phyloP scores from a whole-genome alignment of 73 alveolate genomes.

The Tetrahymena borealis region DNA sequence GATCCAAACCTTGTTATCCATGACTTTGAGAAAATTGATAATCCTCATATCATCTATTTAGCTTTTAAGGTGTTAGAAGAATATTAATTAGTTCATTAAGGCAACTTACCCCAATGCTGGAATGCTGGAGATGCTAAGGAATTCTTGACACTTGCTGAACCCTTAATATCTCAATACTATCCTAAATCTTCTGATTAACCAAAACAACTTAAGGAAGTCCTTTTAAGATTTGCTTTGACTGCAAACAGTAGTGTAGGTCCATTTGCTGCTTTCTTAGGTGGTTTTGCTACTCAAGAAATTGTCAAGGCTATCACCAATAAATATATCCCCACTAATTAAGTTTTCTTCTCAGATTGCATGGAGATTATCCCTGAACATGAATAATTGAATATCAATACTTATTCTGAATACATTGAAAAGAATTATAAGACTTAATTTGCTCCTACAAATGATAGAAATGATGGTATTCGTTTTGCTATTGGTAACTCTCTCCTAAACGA shows the following conservation, averaged over 20 bases:
- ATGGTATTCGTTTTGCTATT: conserved; percentile 55
- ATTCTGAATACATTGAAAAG: not conserved
- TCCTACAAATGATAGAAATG: conserved; percentile 49
- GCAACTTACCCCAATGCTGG: not conserved
- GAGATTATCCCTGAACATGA: conserved; percentile 69
- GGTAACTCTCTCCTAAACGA: conserved; percentile 55
- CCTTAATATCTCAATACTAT: not conserved
- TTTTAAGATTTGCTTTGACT: not conserved
- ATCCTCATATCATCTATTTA: conserved; percentile 29
- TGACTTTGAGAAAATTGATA: conserved; percentile 58
- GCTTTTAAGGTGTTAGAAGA: conserved; percentile 48
- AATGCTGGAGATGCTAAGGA: not conserved
- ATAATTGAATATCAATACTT: not conserved
- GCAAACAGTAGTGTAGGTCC: conserved; percentile 35
- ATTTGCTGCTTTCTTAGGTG: conserved; percentile 90
- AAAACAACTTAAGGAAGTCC: not conserved
- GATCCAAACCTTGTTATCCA: conserved; percentile 50
- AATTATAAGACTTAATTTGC: not conserved
- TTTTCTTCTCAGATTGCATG: conserved; percentile 65
- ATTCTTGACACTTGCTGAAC: not conserved
- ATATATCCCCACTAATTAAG: conserved; percentile 81
- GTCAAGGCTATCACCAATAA: conserved; percentile 88
- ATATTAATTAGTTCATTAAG: not conserved
- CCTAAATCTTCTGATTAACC: not conserved
- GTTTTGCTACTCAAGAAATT: conserved; percentile 88